Evolutionary conservation across 306 rosid genomes (phyloP).

Genomic region (Acacia acuminata): DNA sequence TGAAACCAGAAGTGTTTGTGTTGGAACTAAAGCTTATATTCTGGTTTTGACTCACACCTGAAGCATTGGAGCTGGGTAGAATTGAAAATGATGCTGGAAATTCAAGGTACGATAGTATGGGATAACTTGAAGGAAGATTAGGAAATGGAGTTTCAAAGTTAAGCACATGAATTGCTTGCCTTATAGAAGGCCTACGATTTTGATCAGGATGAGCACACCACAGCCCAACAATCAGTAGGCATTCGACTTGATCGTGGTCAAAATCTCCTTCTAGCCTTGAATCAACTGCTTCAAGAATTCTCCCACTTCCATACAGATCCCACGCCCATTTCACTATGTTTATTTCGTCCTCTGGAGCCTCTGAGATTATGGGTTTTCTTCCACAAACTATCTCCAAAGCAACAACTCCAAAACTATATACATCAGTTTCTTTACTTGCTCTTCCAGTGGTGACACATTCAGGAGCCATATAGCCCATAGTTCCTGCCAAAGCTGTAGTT

Average conservation of each 20-base stretch:
- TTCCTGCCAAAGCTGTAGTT: neutral
- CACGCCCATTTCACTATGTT: neutral
- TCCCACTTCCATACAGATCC: neutral
- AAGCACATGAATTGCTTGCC: constrained; percentile 1
- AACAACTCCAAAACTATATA: constrained; percentile 42
- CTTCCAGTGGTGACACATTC: constrained; percentile 14
- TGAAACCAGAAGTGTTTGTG: constrained; percentile 22
- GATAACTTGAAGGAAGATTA: neutral
- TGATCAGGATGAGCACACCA: neutral
- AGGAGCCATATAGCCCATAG: constrained; percentile 40
- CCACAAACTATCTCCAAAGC: constrained; percentile 40
- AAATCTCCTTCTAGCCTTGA: neutral
- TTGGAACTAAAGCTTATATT: constrained; percentile 9
- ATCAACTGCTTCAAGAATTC: neutral
- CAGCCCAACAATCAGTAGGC: neutral
- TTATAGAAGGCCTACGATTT: neutral
- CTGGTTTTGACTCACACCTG: constrained; percentile 4
- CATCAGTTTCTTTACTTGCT: constrained; percentile 36
- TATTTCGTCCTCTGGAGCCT: neutral
- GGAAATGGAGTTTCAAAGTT: neutral
- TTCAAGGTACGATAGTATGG: too few species aligned
- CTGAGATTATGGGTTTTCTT: constrained; percentile 17
- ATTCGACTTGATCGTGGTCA: neutral
- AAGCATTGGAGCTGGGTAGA: neutral
- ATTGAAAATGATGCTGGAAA: neutral